Evolutionary conservation across 108 stramenopile species (phyloP), one percentile per base, ranked within the genome.

Genomic region (Discostella stelligeroides): DNA sequence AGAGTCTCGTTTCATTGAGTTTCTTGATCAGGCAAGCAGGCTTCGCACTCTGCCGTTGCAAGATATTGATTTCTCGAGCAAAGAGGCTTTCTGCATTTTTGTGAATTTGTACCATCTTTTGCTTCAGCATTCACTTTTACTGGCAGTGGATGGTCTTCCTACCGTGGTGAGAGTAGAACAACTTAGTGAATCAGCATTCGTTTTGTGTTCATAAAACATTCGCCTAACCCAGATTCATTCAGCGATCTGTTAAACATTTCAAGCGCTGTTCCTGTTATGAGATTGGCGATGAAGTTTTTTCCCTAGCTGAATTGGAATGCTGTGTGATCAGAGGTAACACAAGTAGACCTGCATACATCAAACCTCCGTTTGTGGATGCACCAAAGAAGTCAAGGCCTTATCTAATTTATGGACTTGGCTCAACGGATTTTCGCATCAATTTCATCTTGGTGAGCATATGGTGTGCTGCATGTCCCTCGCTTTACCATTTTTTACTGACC

Each of bases 41-140:
- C 83, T 97, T 53, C 76, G 88, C 23, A 65, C 60, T 14, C 30
- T 97, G 7, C 76, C 88, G 41, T 63, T 97, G 41, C 76, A 82
- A 24, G 73, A 82, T 13, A 76, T 95, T 7, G 89, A 95, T 70
- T 73, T 84, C n/a, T 63, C 68, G 34, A 85, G 88, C 38, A 75
- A 80, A 15, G 73, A 82, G 30, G 86, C 93, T 2, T 77, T 94
- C 28, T 94, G 92, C 72, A 76, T 96, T 28, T 96, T 96, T 69
- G 86, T 90, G 40, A 98, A 98, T 77, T 48, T 98, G 11, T 98
- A 97, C 65, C 97, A 98, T 69, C 84, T 89, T 49, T 76, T 98
- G 17, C 75, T 97, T 45, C 94, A 92, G 68, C 97, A 98, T 71
- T 89, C 95, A 20, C 79, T 96, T 59, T 86, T 98, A 21, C 81